phyloP scores from a whole-genome alignment of 2,329 filamentous ascomycete species.

The Gremmenia infestans region DNA sequence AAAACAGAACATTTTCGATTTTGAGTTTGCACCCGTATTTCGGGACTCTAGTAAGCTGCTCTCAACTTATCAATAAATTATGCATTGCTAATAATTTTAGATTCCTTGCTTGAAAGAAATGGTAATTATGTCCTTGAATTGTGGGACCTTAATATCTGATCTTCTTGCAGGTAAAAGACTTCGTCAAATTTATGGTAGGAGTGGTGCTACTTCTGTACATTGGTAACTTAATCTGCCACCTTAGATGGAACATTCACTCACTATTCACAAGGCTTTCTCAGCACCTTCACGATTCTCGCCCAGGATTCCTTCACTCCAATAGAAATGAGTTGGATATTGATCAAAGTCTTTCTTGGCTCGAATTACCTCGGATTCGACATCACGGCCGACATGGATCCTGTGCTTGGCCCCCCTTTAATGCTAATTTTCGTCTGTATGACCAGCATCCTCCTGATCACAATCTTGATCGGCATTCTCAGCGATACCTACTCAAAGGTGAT shows the following conservation, averaged over 20 bases:
- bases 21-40: constrained; percentile 86
- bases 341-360: constrained; percentile 77
- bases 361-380: constrained; percentile 64
- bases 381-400: constrained; percentile 21
- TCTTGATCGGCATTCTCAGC: constrained; percentile 71
- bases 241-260: neutral
- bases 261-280: constrained; percentile 60
- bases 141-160: neutral
- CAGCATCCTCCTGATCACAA: constrained; percentile 74
- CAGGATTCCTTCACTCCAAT: constrained; percentile 59
- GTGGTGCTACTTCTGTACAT: constrained; percentile 78
- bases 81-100: constrained; percentile 24
- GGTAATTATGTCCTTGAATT: constrained; percentile 41
- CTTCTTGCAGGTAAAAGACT: constrained; percentile 66
- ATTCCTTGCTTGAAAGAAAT: constrained; percentile 92
- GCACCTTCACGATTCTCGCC: constrained; percentile 77
- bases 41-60: constrained; percentile 58
- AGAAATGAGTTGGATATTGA: constrained; percentile 70
- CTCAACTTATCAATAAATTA: neutral
- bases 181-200: constrained; percentile 70
- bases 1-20: constrained; percentile 70
- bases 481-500: constrained; percentile 63
- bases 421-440: constrained; percentile 70
- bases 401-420: constrained; percentile 34
- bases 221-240: constrained; percentile 38